Base-by-base conservation (phyloP, 176 grass and related monocot genomes). In the Triticum monococcum region DNA sequence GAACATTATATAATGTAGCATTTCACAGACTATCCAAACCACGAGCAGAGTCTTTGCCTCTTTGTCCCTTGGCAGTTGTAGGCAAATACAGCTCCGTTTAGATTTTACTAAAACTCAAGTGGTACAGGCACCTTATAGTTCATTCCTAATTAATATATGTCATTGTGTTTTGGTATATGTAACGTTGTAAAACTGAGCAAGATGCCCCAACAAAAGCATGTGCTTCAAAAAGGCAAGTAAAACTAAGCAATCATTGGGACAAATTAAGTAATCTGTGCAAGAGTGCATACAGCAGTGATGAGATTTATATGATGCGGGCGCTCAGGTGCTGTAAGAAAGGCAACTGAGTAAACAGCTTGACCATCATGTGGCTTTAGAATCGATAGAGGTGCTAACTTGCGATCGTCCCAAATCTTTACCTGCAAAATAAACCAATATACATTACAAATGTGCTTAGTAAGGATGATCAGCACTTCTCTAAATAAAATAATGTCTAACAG, bases 391-490 rank as follows among this genome's bases (percentile, higher is more conserved):
- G 50, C 87, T 83, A 64, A 32, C 77, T 89, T 99, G 61, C 94
- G 94, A 64, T 99, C 97, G 91, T 99, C 97, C 97, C 97, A 99
- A 70, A 99, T 89, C 81, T 96, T 96, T 65, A 99, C 92, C 97
- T 99, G 90, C 78, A 90, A 68, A 75, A 79, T 67, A 64, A 88
- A 54, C 86, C 50, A 89, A 70, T 25, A 66, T 25, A 83, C 56
- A 71, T 73, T 68, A 78, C 18, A 78, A 36, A 87, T 72, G 36
- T 25, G 37, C 9, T 64, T 56, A 79, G 25, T 26, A 79, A 31
- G 26, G 16, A 81, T 32, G 61, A 64, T 87, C 41, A 74, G 22
- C 28, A 76, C 8, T 80, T 75, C 67, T 38, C 59, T n/a, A 80
- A 36, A 80, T 28, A 17, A 83, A 2, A 75, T 12, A 30, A 8